Conservation (phyloP, 768 basidiomycete species). For the Lyophyllum atratum region DNA sequence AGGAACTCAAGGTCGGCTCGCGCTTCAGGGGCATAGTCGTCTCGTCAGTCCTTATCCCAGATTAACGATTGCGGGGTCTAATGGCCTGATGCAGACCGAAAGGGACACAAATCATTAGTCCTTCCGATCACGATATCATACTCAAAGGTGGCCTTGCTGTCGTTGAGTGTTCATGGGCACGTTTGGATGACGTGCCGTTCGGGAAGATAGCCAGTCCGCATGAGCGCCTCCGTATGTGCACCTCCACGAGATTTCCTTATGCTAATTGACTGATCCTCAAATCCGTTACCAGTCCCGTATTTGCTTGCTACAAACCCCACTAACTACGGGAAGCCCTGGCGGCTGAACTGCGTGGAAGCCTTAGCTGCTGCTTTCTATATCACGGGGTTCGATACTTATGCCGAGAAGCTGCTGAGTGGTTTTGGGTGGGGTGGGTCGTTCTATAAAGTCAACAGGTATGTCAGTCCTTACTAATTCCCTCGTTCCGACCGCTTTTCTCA, state of each 20-base stretch:
- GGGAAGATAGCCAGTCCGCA: conserved; percentile 90
- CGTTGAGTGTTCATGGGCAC: conserved; percentile 99
- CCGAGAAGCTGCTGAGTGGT: conserved; percentile 71
- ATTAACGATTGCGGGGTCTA: background rate
- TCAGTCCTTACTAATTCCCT: conserved; percentile 5
- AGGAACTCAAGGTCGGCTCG: conserved; percentile 79
- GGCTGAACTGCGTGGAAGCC: conserved; percentile 92
- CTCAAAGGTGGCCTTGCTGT: conserved; percentile 81
- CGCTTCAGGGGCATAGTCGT: conserved; percentile 92
- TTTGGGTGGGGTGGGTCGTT: conserved; percentile 95
- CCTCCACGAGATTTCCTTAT: background rate
- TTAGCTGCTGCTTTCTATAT: conserved; percentile 95
- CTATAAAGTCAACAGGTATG: conserved; percentile 80
- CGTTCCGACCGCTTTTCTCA: background rate
- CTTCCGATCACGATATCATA: conserved; percentile 82
- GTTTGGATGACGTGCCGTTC: conserved; percentile 93
- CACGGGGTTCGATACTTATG: conserved; percentile 81
- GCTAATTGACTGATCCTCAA: background rate
- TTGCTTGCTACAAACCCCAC: conserved; percentile 94
- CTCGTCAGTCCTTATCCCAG: conserved; percentile 61
- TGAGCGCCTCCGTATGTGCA: conserved; percentile 78
- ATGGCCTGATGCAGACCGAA: conserved; percentile 62
- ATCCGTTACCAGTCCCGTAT: conserved; percentile 74
- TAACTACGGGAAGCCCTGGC: conserved; percentile 98
- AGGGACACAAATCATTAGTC: conserved; percentile 75